A percentile compares a stretch with the other conserved stretches of the same genome.
Conservation (phyloP, 2,329 filamentous ascomycete genomes). For the Aspergillus ochraceus region DNA sequence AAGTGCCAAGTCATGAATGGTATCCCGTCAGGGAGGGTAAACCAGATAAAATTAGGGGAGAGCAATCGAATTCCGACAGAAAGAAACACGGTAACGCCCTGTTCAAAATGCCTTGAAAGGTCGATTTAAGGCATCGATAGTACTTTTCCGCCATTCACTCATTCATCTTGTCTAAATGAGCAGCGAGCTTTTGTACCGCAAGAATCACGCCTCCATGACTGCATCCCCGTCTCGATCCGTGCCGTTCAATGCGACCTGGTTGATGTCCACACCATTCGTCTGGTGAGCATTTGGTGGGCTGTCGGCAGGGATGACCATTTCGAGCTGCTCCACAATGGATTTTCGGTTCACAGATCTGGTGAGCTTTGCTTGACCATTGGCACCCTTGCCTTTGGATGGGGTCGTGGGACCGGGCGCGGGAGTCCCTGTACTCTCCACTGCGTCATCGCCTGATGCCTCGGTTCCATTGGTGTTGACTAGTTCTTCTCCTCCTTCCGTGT, state of each 20-base stretch:
- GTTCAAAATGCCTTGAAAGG: neutral
- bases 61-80: neutral
- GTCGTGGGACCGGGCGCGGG: constrained; percentile 5
- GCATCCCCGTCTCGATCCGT: constrained; percentile 30
- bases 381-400: constrained; percentile 16
- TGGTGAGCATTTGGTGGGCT: constrained; percentile 8
- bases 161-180: neutral
- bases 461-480: constrained; percentile 13
- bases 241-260: constrained; percentile 21
- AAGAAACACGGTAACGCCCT: neutral
- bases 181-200: neutral
- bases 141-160: neutral
- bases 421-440: constrained; percentile 4
- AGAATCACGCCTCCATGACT: constrained; percentile 31
- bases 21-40: constrained; percentile 3
- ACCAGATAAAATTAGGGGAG: neutral
- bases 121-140: neutral
- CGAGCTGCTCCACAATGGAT: constrained; percentile 24
- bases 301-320: constrained; percentile 30
- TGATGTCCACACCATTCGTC: constrained; percentile 14
- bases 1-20: constrained; percentile 7
- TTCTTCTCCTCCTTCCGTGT: constrained; percentile 29
- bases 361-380: constrained; percentile 16
- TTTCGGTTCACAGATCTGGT: constrained; percentile 22
- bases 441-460: constrained; percentile 3